Conservation (phyloP, 1,284 basidiomycete genomes). For the Leucoagaricus sp. region DNA sequence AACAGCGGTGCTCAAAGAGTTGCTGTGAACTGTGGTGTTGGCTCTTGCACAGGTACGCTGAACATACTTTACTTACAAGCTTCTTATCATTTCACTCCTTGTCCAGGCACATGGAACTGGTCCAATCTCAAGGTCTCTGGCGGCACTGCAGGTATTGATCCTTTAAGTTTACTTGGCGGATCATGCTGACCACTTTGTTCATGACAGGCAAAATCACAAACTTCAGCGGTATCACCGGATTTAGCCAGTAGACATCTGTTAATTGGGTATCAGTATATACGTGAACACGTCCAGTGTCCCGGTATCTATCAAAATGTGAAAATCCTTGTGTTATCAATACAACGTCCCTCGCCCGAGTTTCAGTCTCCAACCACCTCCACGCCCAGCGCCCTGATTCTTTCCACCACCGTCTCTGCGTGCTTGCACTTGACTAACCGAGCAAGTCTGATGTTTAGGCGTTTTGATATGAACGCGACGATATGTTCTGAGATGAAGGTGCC, state of each 20-base stretch:
- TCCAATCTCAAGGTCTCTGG: constrained; percentile 17
- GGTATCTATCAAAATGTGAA: not conserved
- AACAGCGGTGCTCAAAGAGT: constrained; percentile 9
- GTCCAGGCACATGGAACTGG: constrained; percentile 17
- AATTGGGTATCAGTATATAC: not conserved
- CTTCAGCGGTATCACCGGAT: constrained; percentile 17
- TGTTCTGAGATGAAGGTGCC: not conserved
- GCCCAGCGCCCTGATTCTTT: not conserved
- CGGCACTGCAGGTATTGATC: constrained; percentile 17
- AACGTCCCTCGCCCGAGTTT: not conserved
- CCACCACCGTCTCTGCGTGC: not conserved
- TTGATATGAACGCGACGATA: not conserved
- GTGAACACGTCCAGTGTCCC: not conserved
- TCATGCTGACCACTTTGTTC: no score
- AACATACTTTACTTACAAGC: not conserved
- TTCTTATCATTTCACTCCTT: not conserved
- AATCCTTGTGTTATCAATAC: not conserved
- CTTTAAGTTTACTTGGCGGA: no score
- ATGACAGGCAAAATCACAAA: constrained; percentile 16
- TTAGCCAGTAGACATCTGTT: constrained; percentile 16
- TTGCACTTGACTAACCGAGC: not conserved
- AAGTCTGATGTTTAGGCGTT: not conserved
- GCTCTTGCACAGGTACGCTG: not conserved
- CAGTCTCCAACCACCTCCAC: not conserved
- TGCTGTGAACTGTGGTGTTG: constrained; percentile 13